Evolutionary conservation across 805 yeast species (phyloP), one percentile per base, ranked within the genome.

Genomic region (Wickerhamiella musiphila): DNA sequence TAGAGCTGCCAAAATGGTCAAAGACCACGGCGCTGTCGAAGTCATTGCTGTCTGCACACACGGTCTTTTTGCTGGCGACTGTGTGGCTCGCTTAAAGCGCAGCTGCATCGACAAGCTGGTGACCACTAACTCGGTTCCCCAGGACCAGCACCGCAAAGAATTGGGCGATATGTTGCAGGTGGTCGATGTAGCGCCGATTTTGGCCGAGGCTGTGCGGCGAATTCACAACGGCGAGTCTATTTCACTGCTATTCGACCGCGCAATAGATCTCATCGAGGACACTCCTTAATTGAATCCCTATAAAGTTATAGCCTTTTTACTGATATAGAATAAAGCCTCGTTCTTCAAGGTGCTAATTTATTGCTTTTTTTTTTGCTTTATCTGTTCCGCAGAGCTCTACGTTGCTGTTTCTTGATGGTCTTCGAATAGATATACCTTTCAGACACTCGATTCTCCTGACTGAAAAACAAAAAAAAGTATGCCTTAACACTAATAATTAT

Each of bases 211-310:
- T 2, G 82, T 90, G 28, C 66, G 99, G 52, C 67, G 99, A 53
- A 86, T 90, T 31, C 93, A 90, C 54, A 90, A 90, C 45, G 99
- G 99, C 43, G 99, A 90, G 60, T 73, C 86, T 11, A 93, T 90
- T 12, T 76, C 93, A 13, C 77, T 82, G 79, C 61, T 90, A 38
- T 90, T 84, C 57, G 94, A 83, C 46, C 84, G 78, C 44, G 92
- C 35, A 6, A 18, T 37, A 26, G 35, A 28, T 6, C 23, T 36
- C 12, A 13, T 28, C 7, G 32, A 28, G 26, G 12, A 22, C n/a
- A 26, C 12, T n/a, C 20, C 12, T 18, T 11, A 9, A 13, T 6
- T 6, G 11, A 9, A 23, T 20, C 7, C 11, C 7, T 20, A 7
- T 20, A 20, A 8, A 11, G n/a, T n/a, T n/a, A n/a, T n/a, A n/a